A percentile compares a stretch with the other conserved stretches of the same genome.
Evolutionary conservation across 768 basidiomycete genomes (phyloP).

Genomic region (Lactarius vividus): DNA sequence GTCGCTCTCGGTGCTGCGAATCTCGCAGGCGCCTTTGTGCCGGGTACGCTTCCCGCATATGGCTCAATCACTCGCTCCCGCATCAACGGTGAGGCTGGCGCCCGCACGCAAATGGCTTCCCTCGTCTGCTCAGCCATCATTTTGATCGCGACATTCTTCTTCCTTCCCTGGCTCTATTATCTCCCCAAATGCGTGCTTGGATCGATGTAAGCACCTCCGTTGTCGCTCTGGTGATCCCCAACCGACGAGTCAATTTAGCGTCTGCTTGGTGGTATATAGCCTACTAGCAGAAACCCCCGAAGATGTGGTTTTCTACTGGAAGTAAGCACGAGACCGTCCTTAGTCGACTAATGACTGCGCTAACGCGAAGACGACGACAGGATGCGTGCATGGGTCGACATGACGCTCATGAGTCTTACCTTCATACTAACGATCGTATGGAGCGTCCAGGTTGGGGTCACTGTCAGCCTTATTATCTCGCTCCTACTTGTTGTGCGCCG

Average conservation of each 20-base stretch:
- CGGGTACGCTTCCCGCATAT: constrained; percentile 88
- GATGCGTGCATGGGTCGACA: constrained; percentile 92
- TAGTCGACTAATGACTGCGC: background rate
- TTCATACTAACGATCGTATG: constrained; percentile 86
- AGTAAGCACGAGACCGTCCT: constrained; percentile 42
- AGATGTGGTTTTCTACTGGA: constrained; percentile 82
- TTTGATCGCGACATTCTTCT: constrained; percentile 83
- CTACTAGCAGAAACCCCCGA: constrained; percentile 85
- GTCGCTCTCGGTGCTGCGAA: constrained; percentile 90
- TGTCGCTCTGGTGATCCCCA: constrained; percentile 10
- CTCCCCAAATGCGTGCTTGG: constrained; percentile 89
- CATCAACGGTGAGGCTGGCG: constrained; percentile 90
- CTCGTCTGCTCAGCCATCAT: constrained; percentile 72
- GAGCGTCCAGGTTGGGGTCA: constrained; percentile 89
- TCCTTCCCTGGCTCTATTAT: constrained; percentile 81
- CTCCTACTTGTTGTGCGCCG: constrained; percentile 86
- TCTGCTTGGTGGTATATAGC: constrained; percentile 80
- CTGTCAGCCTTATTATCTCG: constrained; percentile 84
- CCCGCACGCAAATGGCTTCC: constrained; percentile 85
- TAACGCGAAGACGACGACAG: constrained; percentile 36
- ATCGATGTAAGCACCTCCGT: constrained; percentile 60
- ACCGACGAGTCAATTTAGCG: constrained; percentile 44
- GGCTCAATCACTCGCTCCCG: constrained; percentile 90
- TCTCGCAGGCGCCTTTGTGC: constrained; percentile 72
- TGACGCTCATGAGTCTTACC: constrained; percentile 82